Base-by-base conservation (phyloP, 805 yeast genomes). In the Kodamaea fukazawae region DNA sequence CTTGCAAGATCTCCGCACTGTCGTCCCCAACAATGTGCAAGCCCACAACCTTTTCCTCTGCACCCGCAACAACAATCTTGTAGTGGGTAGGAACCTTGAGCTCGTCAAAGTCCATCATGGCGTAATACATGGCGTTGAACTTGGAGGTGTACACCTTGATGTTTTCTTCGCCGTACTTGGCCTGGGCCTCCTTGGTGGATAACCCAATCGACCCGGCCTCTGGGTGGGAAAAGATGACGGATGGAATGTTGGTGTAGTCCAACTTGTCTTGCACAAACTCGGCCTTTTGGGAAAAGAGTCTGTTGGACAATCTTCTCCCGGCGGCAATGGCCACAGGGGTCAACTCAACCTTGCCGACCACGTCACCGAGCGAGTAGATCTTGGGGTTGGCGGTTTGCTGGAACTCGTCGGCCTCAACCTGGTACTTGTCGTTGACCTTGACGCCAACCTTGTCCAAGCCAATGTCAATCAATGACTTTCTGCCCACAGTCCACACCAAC, bases 281-380 rank as follows among this genome's bases (percentile, higher is more conserved):
- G 46, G 75, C 79, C 41, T 90, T 83, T 15, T 96, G 96, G 4
- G 71, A 65, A 60, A 91, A 93, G 44, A 93, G 68, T 61, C 99
- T 79, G 70, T 91, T 90, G 20, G 97, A 79, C 51, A 93, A 75
- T 61, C 80, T 86, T 66, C 99, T 83, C 45, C 99, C 99, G 7
- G 99, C 90, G 27, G 99, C 97, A 68, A 93, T 93, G 28, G 99
- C 99, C 32, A 89, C 97, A 7, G 99, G 99, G 2, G 99, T 93
- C 54, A 93, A 76, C 70, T 93, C 98, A 32, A 86, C 84, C 22
- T 85, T 81, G 46, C 96, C 97, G 32, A 86, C 84, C 44, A 91
- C 95, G 62, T 93, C 99, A 57, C 99, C 99, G 33, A 93, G 70
- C 1, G 99, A 83, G 60, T 75, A 87, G 48, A 93, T 73, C 60